Base-by-base conservation (phyloP, 2,329 filamentous ascomycete genomes). In the Monilinia aucupariae region DNA sequence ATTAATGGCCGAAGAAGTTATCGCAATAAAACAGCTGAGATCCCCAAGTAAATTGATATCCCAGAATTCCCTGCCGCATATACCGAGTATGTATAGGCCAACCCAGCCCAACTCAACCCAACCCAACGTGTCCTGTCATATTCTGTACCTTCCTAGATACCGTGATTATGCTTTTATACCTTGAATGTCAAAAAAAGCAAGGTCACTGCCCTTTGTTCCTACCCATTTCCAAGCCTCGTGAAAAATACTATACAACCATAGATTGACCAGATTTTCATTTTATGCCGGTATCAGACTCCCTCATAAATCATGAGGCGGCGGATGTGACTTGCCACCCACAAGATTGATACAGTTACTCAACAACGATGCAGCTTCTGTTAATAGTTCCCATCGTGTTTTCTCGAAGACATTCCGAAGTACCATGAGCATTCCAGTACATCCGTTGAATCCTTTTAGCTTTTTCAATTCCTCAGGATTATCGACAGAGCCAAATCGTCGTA, bases 371-470 rank as follows among this genome's bases (percentile, higher is more conserved):
- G 91, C 93, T 76, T 97, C 94, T 63, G 94, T 88, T 66, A 97
- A 79, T 61, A 97, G 78, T 78, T 97, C 92, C 93, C 93, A 97
- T 55, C 92, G 82, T 39, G 92, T 92, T 70, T 87, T 87, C 68
- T 83, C 81, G 74, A 97, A 97, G 48, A 89, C 88, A 63, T 91
- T 88, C 66, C 88, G 86, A 64, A 99, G 81, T 41, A 96, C 83
- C 76, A 94, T 82, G 68, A 97, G 76, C 73, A 97, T 75, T 0
- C 92, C 89, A 54, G 91, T 83, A 74, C 91, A 96, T 22, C 85
- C 83, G 74, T 97, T 97, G 67, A 96, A 84, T 30, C 91, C 90
- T 47, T 81, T 82, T 75, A 90, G 83, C 32, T 80, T 78, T 69
- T 88, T 87, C 30, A 97, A 80, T 67, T 93, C 91, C 65, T 91